These are phyloP conservation scores for Vaccinium macrocarpon DNA, from an alignment of 148 eudicot species.

Conservation along the genomic window DNA sequence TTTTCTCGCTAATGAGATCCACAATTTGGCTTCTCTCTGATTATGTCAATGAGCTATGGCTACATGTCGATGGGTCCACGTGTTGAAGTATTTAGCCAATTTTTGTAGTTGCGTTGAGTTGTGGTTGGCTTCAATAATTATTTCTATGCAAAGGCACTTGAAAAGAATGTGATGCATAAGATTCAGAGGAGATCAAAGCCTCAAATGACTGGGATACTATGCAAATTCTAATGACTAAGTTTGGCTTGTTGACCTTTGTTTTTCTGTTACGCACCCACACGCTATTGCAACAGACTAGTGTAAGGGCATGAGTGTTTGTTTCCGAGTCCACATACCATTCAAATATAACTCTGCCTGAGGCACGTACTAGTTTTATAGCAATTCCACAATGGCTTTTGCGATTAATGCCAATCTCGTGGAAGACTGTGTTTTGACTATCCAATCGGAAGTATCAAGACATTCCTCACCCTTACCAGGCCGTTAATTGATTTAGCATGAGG, in stretches of 20 bases:
- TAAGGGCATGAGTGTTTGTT: background rate
- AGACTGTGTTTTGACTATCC: background rate
- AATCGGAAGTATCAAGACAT: background rate
- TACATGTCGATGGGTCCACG: background rate
- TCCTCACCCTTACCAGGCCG: background rate
- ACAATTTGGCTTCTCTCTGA: background rate
- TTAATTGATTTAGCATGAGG: background rate
- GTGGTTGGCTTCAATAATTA: background rate
- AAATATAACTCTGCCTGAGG: background rate
- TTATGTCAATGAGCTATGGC: background rate
- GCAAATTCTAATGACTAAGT: background rate
- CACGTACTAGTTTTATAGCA: background rate
- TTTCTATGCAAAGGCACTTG: background rate
- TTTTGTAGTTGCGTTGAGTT: background rate
- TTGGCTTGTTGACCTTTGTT: background rate
- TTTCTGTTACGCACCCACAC: background rate
- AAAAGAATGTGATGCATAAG: background rate
- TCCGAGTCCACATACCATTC: background rate
- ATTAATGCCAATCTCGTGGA: background rate
- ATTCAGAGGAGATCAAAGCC: no score
- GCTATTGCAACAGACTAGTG: background rate
- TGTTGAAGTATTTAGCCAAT: background rate
- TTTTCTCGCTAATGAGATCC: background rate
- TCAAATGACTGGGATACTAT: background rate
- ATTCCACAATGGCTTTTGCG: background rate